These are phyloP conservation scores for Aureobasidium leucospermi DNA, from an alignment of 2,329 filamentous ascomycete species.

Conservation along the genomic window DNA sequence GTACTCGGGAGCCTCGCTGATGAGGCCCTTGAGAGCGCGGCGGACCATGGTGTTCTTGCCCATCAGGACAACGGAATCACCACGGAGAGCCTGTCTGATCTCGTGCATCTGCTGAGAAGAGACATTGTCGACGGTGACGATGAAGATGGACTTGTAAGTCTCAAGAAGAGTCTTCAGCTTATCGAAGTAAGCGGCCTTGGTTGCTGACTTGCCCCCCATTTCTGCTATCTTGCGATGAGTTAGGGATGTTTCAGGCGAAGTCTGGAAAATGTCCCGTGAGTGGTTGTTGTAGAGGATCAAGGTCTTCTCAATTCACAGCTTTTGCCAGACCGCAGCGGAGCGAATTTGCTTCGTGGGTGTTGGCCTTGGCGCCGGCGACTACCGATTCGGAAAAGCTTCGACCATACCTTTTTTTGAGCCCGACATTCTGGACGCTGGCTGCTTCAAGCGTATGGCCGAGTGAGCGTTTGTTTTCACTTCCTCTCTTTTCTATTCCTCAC, in stretches of 20 bases:
- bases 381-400: background rate
- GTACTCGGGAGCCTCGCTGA: conserved; percentile 87
- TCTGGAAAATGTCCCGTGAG: conserved; percentile 9
- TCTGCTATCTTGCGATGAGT: conserved; percentile 19
- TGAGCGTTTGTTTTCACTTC: background rate
- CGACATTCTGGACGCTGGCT: background rate
- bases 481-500: background rate
- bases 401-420: conserved; percentile 9
- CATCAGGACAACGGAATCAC: conserved; percentile 93
- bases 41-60: conserved; percentile 99
- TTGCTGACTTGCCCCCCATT: conserved; percentile 63
- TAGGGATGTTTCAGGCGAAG: conserved; percentile 19
- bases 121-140: conserved; percentile 90
- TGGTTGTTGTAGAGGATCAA: conserved; percentile 8
- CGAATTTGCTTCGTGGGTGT: conserved; percentile 12
- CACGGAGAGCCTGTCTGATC: conserved; percentile 87
- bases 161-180: conserved; percentile 98
- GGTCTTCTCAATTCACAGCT: background rate
- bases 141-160: conserved; percentile 96
- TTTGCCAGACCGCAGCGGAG: background rate
- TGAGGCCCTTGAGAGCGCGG: conserved; percentile 93
- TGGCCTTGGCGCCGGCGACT: conserved; percentile 4
- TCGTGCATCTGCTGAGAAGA: conserved; percentile 99
- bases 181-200: conserved; percentile 98
- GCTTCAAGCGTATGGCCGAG: background rate